These are phyloP conservation scores for Cudoniella acicularis DNA, from an alignment of 495 filamentous ascomycete genomes.

Conservation along the genomic window DNA sequence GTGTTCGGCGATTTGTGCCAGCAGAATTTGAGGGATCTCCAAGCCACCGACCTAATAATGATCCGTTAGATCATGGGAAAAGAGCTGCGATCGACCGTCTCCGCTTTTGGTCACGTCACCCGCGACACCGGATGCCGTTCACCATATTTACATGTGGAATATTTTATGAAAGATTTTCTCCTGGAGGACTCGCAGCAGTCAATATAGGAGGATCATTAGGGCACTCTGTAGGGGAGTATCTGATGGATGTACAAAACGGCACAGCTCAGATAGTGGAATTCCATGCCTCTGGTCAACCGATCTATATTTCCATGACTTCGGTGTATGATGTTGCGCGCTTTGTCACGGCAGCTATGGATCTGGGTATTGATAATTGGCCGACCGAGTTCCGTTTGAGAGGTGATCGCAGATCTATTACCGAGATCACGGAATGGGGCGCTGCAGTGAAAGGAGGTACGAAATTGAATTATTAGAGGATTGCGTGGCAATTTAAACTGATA, in stretches of 20 bases:
- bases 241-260: conserved; percentile 55
- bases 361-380: conserved; percentile 61
- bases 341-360: conserved; percentile 55
- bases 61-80: conserved; percentile 49
- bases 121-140: conserved; percentile 50
- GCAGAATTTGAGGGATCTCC: conserved; percentile 69
- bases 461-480: neutral
- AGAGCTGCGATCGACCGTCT: conserved; percentile 54
- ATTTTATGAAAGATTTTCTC: conserved; percentile 72
- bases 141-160: conserved; percentile 69
- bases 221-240: conserved; percentile 56
- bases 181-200: conserved; percentile 53
- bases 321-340: conserved; percentile 63
- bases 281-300: conserved; percentile 42
- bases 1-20: conserved; percentile 67
- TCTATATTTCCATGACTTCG: conserved; percentile 60
- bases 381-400: conserved; percentile 61
- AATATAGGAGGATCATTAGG: conserved; percentile 47
- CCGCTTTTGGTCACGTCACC: conserved; percentile 42
- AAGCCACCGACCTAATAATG: conserved; percentile 33
- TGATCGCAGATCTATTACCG: conserved; percentile 50
- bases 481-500: neutral
- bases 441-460: conserved; percentile 20
- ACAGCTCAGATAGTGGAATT: conserved; percentile 55
- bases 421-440: conserved; percentile 35